phyloP scores from a whole-genome alignment of 1,284 basidiomycete genomes.

The Kwoniella shivajii region DNA sequence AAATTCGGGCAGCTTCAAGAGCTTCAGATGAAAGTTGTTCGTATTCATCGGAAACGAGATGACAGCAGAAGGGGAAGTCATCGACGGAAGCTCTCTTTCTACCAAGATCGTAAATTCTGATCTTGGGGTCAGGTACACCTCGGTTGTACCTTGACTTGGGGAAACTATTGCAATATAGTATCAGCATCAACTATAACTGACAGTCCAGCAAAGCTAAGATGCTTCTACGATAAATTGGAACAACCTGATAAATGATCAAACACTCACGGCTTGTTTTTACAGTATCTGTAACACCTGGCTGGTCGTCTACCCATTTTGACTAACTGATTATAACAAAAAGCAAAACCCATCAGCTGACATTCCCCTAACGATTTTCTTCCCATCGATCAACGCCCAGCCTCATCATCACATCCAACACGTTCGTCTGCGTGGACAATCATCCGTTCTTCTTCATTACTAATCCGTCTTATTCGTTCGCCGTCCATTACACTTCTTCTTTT shows the following conservation, averaged over 20 bases:
- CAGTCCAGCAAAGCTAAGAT: no score
- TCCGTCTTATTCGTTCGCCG: no score
- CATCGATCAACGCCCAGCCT: slow-evolving; percentile 6
- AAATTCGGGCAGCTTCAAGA: slow-evolving; percentile 97
- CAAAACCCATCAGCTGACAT: neutral
- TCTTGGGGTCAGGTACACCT: slow-evolving; percentile 96
- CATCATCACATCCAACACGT: no score
- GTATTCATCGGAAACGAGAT: slow-evolving; percentile 97
- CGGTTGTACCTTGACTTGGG: slow-evolving; percentile 93
- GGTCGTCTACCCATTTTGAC: slow-evolving; percentile 88
- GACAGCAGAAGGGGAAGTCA: slow-evolving; percentile 96
- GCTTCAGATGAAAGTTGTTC: slow-evolving; percentile 96
- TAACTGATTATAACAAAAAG: slow-evolving; percentile 15
- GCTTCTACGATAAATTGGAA: no score
- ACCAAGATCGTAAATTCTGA: slow-evolving; percentile 91
- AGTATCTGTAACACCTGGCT: slow-evolving; percentile 94
- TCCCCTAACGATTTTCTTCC: neutral
- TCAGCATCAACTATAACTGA: no score
- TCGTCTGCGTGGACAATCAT: no score
- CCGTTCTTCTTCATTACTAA: no score
- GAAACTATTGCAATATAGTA: no score
- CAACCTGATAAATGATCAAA: no score
- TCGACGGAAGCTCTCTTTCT: slow-evolving; percentile 94
- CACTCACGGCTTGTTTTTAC: slow-evolving; percentile 88
- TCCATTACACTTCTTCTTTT: no score